Conservation (phyloP, 2,329 filamentous ascomycete species). For the Huntiella bhutanensis region DNA sequence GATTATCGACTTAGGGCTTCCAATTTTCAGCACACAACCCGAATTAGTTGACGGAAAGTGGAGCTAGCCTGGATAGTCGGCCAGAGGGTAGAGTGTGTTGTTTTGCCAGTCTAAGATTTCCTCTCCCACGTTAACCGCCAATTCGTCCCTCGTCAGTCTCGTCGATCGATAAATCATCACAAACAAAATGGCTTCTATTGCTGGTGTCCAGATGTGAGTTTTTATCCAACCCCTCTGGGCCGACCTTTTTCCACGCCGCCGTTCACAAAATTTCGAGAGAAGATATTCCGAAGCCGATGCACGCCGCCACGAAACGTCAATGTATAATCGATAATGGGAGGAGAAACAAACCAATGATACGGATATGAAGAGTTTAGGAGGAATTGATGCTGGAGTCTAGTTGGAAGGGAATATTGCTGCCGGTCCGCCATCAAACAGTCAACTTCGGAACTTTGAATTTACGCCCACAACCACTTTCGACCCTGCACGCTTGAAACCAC, state of each 20-base stretch:
- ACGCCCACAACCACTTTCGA: too few species aligned
- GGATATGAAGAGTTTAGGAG: too few species aligned
- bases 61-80: constrained; percentile 10
- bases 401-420: too few species aligned
- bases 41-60: constrained; percentile 11
- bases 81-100: constrained; percentile 7
- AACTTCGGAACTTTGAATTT: too few species aligned
- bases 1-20: constrained; percentile 5
- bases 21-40: constrained; percentile 11
- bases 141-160: constrained; percentile 12
- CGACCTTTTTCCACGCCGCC: neutral
- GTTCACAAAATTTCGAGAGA: constrained; percentile 1
- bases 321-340: too few species aligned
- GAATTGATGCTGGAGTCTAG: too few species aligned
- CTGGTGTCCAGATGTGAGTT: constrained; percentile 12
- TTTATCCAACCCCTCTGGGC: constrained; percentile 1
- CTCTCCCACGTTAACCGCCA: constrained; percentile 12
- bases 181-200: constrained; percentile 12
- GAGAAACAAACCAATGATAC: too few species aligned
- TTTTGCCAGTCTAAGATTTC: constrained; percentile 11
- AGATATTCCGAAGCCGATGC: neutral
- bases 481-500: too few species aligned
- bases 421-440: too few species aligned
- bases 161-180: constrained; percentile 12
- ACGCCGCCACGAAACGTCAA: too few species aligned